Percentiles rank a stretch among this genome's conserved stretches.
Conservation (phyloP, 1,139 yeast species). For the Pichia sp. region DNA sequence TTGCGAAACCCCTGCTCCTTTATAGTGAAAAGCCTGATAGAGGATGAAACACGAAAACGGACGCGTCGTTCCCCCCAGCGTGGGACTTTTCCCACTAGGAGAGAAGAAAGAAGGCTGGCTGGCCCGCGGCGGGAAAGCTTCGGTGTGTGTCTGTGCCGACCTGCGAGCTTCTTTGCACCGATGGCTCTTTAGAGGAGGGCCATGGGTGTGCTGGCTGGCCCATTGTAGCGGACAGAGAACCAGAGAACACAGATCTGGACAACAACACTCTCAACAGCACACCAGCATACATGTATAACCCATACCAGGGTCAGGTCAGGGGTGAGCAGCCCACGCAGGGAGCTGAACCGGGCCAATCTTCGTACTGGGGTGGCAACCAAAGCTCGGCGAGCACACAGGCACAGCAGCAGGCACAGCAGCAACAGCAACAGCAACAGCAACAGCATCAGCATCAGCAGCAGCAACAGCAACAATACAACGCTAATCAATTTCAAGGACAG, state of each 20-base stretch:
- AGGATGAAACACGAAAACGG: conserved; percentile 1
- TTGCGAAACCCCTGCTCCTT: too few species aligned
- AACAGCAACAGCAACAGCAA: conserved; percentile 14
- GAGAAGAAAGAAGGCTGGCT: background rate
- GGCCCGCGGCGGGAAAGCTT: background rate
- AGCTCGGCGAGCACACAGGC: background rate
- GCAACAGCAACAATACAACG: conserved; percentile 13
- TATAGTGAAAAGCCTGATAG: background rate
- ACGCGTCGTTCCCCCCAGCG: background rate
- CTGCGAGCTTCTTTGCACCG: background rate
- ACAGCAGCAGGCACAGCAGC: background rate
- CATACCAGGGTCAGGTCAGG: conserved; percentile 32
- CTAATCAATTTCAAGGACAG: conserved; percentile 1
- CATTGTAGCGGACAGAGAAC: too few species aligned
- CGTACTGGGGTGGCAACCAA: conserved; percentile 24
- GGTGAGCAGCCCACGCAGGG: conserved; percentile 20
- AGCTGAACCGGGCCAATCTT: conserved; percentile 6
- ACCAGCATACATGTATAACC: conserved; percentile 34
- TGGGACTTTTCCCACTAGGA: background rate
- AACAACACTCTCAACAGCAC: background rate
- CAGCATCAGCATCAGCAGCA: conserved; percentile 8
- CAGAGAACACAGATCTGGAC: too few species aligned
- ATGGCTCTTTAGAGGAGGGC: too few species aligned
- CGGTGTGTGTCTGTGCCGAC: background rate
- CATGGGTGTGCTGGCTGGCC: too few species aligned